A percentile compares a stretch with the other conserved stretches of the same genome.
Conservation (phyloP, 352 stramenopile genomes). For the Pythium aquatile region DNA sequence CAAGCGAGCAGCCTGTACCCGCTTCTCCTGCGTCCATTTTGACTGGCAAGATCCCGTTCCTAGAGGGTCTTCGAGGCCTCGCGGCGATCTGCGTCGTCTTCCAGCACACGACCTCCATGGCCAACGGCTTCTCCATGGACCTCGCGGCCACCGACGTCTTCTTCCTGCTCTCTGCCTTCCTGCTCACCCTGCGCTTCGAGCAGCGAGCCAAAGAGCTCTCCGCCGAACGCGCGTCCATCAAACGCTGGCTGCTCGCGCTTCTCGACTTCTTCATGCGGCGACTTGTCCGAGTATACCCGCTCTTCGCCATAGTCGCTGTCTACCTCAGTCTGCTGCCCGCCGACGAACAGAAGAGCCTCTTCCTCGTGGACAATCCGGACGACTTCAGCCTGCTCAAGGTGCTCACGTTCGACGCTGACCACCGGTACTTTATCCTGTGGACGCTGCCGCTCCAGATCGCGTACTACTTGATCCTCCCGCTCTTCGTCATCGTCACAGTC, state of each 20-base stretch:
- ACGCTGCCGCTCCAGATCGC: constrained; percentile 48
- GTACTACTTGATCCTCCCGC: constrained; percentile 56
- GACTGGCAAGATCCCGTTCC: neutral
- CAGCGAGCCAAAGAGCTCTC: neutral
- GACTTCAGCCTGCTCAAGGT: constrained; percentile 37
- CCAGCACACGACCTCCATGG: neutral
- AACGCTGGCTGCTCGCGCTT: neutral
- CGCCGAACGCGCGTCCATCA: neutral
- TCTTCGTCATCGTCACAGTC: constrained; percentile 9
- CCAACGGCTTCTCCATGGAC: neutral
- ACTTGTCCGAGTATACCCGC: neutral
- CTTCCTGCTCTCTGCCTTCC: neutral
- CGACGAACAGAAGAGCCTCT: constrained; percentile 35
- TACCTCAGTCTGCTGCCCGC: constrained; percentile 33
- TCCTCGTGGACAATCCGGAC: constrained; percentile 25
- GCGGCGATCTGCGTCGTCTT: neutral
- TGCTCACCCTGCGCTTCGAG: neutral
- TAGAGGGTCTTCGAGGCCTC: neutral
- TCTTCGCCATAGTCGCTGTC: constrained; percentile 33
- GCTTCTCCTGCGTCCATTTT: neutral
- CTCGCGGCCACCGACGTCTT: neutral
- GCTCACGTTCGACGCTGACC: constrained; percentile 40
- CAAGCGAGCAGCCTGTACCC: no score
- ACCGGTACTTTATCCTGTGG: constrained; percentile 52
- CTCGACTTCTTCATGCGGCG: neutral